Conservation (phyloP, 164 flowering plant species). For the Annona cherimola region DNA sequence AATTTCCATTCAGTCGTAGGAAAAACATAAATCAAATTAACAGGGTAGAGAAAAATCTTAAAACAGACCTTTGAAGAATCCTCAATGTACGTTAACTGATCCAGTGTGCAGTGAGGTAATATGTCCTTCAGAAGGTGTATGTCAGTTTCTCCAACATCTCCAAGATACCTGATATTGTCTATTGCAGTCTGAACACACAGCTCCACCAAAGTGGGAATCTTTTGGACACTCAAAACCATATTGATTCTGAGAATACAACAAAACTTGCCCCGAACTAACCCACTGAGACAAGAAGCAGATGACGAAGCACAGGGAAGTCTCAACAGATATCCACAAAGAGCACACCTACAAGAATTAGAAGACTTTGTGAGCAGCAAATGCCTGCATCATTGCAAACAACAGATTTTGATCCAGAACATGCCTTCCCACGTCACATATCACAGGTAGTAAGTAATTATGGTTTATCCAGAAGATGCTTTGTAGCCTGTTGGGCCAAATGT, state of each 20-base stretch:
- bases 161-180: constrained; percentile 69
- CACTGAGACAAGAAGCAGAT: neutral
- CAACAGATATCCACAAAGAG: neutral
- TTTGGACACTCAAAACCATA: neutral
- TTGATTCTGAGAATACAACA: neutral
- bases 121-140: constrained; percentile 56
- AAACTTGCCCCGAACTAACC: neutral
- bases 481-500: no score
- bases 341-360: neutral
- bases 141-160: constrained; percentile 88
- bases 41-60: neutral
- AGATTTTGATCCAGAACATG: neutral
- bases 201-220: constrained; percentile 62
- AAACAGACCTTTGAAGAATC: constrained; percentile 52
- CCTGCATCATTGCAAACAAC: neutral
- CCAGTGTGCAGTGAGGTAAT: constrained; percentile 75
- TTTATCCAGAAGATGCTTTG: no score
- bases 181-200: constrained; percentile 62
- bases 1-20: neutral
- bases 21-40: neutral
- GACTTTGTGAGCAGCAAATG: neutral
- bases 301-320: neutral
- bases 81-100: constrained; percentile 81
- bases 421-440: neutral
- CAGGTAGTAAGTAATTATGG: no score